Evolutionary conservation across 106 monocot species (phyloP).

Genomic region (Apostasia shenzhenica): DNA sequence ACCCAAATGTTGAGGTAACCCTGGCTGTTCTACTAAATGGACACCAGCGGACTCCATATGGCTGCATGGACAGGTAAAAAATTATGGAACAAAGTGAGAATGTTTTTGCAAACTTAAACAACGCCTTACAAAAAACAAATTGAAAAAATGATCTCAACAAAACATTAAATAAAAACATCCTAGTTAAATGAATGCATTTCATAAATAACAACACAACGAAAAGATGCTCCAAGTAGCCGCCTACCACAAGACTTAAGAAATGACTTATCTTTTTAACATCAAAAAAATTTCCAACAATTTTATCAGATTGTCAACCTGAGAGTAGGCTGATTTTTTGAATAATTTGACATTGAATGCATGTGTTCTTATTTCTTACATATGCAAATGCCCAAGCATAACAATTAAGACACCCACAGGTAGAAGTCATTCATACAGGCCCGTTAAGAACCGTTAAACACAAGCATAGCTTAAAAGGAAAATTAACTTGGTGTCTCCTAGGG

Average conservation of each 20-base stretch:
- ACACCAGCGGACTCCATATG: constrained; percentile 1
- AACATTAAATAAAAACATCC: background rate
- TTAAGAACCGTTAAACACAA: too few relatives aligned
- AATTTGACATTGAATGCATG: too few relatives aligned
- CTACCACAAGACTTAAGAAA: background rate
- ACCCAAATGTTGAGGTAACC: background rate
- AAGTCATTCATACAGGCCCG: too few relatives aligned
- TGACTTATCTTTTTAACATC: too few relatives aligned
- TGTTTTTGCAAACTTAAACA: background rate
- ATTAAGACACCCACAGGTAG: too few relatives aligned
- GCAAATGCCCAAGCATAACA: too few relatives aligned
- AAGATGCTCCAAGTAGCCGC: background rate
- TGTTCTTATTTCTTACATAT: too few relatives aligned
- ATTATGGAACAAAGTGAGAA: background rate
- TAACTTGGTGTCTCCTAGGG: too few relatives aligned
- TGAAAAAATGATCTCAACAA: background rate
- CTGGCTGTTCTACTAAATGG: constrained; percentile 1
- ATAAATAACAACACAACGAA: background rate
- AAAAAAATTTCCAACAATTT: too few relatives aligned
- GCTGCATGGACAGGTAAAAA: background rate
- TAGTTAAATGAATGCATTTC: background rate
- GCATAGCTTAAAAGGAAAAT: too few relatives aligned
- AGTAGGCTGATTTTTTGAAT: too few relatives aligned
- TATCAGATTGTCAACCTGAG: too few relatives aligned
- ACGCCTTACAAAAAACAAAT: background rate